Percentiles rank a stretch among this genome's conserved stretches.
Evolutionary conservation across 345 rosid genomes (phyloP).

Genomic region (Aquilaria malaccensis): DNA sequence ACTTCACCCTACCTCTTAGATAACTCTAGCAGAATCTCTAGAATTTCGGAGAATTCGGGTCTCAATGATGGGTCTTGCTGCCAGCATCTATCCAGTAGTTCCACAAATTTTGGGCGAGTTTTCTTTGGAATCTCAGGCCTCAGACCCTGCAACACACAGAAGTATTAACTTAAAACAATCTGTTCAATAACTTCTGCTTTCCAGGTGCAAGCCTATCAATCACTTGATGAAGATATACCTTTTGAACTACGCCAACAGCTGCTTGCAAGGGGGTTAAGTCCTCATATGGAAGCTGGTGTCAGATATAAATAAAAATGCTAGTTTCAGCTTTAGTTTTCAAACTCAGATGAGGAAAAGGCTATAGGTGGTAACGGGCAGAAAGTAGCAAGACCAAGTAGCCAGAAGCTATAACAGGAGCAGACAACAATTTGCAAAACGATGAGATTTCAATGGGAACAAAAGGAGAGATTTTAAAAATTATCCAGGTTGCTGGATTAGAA

Average conservation of each 20-base stretch:
- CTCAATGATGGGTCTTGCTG: conserved; percentile 45
- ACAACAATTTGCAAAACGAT: too few relatives aligned
- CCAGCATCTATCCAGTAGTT: conserved; percentile 61
- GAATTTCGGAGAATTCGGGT: conserved; percentile 58
- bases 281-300: conserved; percentile 50
- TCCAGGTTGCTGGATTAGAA: too few relatives aligned
- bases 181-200: conserved; percentile 2
- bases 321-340: neutral
- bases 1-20: conserved; percentile 20
- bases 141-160: conserved; percentile 39
- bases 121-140: conserved; percentile 47
- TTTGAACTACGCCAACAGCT: conserved; percentile 56
- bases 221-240: conserved; percentile 29
- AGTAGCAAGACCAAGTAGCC: too few relatives aligned
- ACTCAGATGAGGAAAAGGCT: too few relatives aligned
- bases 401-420: too few relatives aligned
- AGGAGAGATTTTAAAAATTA: too few relatives aligned
- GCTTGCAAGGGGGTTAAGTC: conserved; percentile 59
- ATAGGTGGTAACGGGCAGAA: too few relatives aligned
- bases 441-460: too few relatives aligned
- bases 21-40: conserved; percentile 31
- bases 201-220: too few relatives aligned
- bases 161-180: neutral
- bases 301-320: conserved; percentile 10
- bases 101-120: conserved; percentile 40